Conservation (phyloP, 23 red algal genomes). For the Agarophyton chilense region DNA sequence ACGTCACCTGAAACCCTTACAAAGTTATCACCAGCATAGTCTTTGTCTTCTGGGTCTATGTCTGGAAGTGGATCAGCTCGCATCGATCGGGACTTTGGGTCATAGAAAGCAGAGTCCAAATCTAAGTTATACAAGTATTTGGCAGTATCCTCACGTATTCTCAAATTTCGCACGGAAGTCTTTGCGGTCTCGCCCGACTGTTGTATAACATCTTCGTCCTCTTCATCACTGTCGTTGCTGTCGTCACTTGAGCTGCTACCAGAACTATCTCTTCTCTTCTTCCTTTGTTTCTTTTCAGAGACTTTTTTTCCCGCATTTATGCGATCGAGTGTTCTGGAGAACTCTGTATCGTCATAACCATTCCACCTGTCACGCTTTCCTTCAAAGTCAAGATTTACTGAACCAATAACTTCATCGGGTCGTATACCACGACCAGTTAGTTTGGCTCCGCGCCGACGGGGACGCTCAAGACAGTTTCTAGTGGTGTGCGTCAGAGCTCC, state of each 20-base stretch:
- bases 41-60: constrained; percentile 83
- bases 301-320: constrained; percentile 22
- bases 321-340: constrained; percentile 36
- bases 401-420: constrained; percentile 75
- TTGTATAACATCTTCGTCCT: constrained; percentile 72
- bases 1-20: constrained; percentile 83
- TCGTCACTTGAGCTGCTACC: neutral
- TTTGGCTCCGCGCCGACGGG: constrained; percentile 71
- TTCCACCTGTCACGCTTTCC: constrained; percentile 94
- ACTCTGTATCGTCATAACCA: constrained; percentile 78
- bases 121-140: constrained; percentile 91
- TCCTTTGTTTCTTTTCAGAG: neutral
- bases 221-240: constrained; percentile 31
- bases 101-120: constrained; percentile 91
- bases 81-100: constrained; percentile 95
- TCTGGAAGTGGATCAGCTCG: constrained; percentile 84
- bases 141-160: constrained; percentile 94
- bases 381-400: constrained; percentile 78
- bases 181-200: constrained; percentile 69
- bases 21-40: constrained; percentile 94
- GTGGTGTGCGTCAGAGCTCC: constrained; percentile 77
- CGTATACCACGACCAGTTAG: constrained; percentile 41
- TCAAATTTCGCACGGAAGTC: constrained; percentile 74
- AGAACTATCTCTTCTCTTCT: constrained; percentile 11
- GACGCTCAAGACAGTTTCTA: constrained; percentile 86